Conservation (phyloP, 1,284 basidiomycete species). For the Volvariella volvacea region DNA sequence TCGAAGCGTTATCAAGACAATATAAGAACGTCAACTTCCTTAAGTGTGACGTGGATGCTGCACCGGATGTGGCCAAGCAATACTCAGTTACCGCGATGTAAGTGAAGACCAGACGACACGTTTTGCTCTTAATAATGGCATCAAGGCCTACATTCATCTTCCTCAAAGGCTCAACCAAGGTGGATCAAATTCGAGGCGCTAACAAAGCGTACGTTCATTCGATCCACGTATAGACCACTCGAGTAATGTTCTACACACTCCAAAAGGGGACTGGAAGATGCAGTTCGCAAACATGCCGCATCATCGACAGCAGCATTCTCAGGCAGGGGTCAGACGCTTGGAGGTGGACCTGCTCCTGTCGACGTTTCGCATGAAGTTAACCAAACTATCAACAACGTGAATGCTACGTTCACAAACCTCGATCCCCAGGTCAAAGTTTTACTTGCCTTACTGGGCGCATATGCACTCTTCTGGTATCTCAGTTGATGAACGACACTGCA, state of each 20-base stretch:
- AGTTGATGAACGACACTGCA: conserved; percentile 13
- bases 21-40: conserved; percentile 67
- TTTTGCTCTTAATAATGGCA: background rate
- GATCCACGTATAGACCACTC: too few species aligned
- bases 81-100: conserved; percentile 67
- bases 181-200: conserved; percentile 66
- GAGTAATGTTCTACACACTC: background rate
- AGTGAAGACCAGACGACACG: conserved; percentile 14
- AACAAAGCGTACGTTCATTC: conserved; percentile 45
- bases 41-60: conserved; percentile 75
- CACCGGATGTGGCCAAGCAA: conserved; percentile 50
- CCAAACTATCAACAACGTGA: conserved; percentile 24
- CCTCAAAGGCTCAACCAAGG: conserved; percentile 57
- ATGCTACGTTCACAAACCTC: conserved; percentile 37
- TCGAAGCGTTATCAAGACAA: conserved; percentile 59
- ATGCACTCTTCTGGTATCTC: conserved; percentile 59
- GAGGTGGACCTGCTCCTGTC: conserved; percentile 33
- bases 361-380: conserved; percentile 25
- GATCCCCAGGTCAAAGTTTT: conserved; percentile 63
- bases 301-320: conserved; percentile 41
- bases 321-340: conserved; percentile 69
- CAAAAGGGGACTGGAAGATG: conserved; percentile 49
- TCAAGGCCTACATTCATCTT: conserved; percentile 76
- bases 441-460: conserved; percentile 51
- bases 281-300: conserved; percentile 44